Base-by-base conservation (phyloP, 805 yeast species). In the Myxozyma geophila region DNA sequence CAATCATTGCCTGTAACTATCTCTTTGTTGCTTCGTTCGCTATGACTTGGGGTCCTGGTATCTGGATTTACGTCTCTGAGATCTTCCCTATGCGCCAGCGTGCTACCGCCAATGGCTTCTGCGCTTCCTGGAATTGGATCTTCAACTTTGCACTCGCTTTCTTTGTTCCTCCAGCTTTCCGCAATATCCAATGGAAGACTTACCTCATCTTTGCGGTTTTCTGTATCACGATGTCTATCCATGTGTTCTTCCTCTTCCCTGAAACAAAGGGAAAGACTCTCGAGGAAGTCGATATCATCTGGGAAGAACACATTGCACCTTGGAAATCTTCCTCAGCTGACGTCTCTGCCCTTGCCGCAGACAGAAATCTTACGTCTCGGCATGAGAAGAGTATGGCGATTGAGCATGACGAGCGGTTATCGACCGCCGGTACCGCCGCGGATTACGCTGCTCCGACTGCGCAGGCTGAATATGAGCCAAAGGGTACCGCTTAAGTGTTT, bases 231-330 rank as follows among this genome's bases (percentile, higher is more conserved):
- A 79, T 83, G 81, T 78, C 80, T 48, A 62, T 83, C 58, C 85
- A 73, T 35, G 71, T 74, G 12, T 71, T 79, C 63, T 72, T 85
- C 66, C 83, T 85, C 75, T 85, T 86, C 82, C 89, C 88, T 43
- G 92, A 87, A 76, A 87, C 91, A 39, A 87, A 86, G 76, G 87
- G 83, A 69, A 84, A 82, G 76, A 85, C 90, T 13, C 80, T 87
- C 73, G 92, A 87, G 76, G 90, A 87, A 75, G 83, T 87, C 64
- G 91, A 87, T 86, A 82, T 83, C 54, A 78, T 86, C 55, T 86
- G 71, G 71, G 60, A 60, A 9, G 57, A 66, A 39, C 53, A 66
- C 35, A 61, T 68, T 37, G 59, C 63, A 37, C 70, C 71, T 9
- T 68, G 71, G 71, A 68, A 66, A 55, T 49, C 71, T 0, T 44